phyloP scores from a whole-genome alignment of 306 rosid genomes.

The Glycine soja region DNA sequence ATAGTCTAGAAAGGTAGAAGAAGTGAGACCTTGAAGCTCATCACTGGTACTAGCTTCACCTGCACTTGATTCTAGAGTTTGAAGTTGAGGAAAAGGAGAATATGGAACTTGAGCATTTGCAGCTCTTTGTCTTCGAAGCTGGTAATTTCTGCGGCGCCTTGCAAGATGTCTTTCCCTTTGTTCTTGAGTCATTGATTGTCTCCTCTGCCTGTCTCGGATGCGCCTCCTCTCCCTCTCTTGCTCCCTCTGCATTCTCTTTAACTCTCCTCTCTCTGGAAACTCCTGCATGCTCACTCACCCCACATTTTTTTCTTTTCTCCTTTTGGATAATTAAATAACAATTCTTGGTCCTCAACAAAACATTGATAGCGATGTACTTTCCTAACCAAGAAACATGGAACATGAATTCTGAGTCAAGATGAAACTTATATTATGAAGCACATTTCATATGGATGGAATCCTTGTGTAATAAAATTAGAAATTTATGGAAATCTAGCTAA shows the following conservation, averaged over 20 bases:
- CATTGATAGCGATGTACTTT: slow-evolving; percentile 15
- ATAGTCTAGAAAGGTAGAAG: slow-evolving; percentile 43
- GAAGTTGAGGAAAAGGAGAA: slow-evolving; percentile 34
- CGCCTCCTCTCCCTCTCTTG: slow-evolving; percentile 83
- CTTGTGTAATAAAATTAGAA: not conserved
- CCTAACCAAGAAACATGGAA: slow-evolving; percentile 23
- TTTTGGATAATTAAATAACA: not conserved
- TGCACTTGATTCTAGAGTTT: slow-evolving; percentile 49
- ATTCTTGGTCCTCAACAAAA: slow-evolving; percentile 14
- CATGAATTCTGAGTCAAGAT: slow-evolving; percentile 21
- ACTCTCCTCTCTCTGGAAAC: slow-evolving; percentile 51
- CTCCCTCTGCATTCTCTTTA: slow-evolving; percentile 62
- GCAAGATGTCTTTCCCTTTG: slow-evolving; percentile 88
- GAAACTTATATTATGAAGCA: slow-evolving; percentile 1
- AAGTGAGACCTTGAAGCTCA: slow-evolving; percentile 46
- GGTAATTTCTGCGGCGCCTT: slow-evolving; percentile 82
- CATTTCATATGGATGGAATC: not conserved
- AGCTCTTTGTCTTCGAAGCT: slow-evolving; percentile 75
- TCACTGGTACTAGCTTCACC: slow-evolving; percentile 53
- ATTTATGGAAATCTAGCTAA: slow-evolving; percentile 22
- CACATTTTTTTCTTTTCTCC: not conserved
- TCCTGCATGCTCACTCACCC: slow-evolving; percentile 57
- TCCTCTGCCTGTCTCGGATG: slow-evolving; percentile 72
- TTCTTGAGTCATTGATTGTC: slow-evolving; percentile 83
- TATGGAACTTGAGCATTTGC: slow-evolving; percentile 43